phyloP scores from a whole-genome alignment of 257 asterid species.

The Scutellaria galericulata region DNA sequence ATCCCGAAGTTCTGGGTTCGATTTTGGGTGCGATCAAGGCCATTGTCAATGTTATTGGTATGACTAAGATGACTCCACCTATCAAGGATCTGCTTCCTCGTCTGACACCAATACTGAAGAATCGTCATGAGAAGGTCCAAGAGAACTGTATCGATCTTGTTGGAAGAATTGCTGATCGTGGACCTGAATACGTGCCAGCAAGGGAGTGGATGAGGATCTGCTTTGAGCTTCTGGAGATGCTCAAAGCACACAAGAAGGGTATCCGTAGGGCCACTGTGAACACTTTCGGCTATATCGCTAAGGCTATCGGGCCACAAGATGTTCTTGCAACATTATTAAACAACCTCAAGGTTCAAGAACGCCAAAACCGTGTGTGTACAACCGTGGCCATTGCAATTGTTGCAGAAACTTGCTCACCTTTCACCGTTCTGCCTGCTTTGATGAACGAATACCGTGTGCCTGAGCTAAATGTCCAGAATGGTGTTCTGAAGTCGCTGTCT shows the following conservation, averaged over 20 bases:
- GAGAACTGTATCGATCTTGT: conserved; percentile 92
- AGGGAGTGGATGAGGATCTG: conserved; percentile 97
- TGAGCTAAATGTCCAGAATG: conserved; percentile 92
- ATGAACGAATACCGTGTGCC: conserved; percentile 93
- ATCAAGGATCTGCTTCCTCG: conserved; percentile 93
- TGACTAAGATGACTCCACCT: conserved; percentile 96
- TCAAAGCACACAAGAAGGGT: conserved; percentile 91
- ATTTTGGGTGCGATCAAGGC: conserved; percentile 89
- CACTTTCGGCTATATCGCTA: conserved; percentile 88
- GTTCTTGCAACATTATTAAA: conserved; percentile 86
- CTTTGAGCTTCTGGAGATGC: conserved; percentile 96
- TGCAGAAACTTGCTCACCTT: conserved; percentile 91
- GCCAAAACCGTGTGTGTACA: conserved; percentile 92
- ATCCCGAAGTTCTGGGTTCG: conserved; percentile 91
- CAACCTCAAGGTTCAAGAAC: conserved; percentile 91
- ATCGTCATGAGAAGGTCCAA: conserved; percentile 93
- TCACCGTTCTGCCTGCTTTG: conserved; percentile 84
- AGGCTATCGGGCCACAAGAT: conserved; percentile 91
- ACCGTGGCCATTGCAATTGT: conserved; percentile 98
- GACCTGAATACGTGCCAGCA: conserved; percentile 93
- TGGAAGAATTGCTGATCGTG: conserved; percentile 91
- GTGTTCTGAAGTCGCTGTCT: conserved; percentile 83
- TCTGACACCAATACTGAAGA: conserved; percentile 86
- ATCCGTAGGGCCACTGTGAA: conserved; percentile 93
- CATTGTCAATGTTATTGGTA: conserved; percentile 88